Evolutionary conservation across 495 filamentous ascomycete species (phyloP).

Genomic region (Aspergillus cristatus): DNA sequence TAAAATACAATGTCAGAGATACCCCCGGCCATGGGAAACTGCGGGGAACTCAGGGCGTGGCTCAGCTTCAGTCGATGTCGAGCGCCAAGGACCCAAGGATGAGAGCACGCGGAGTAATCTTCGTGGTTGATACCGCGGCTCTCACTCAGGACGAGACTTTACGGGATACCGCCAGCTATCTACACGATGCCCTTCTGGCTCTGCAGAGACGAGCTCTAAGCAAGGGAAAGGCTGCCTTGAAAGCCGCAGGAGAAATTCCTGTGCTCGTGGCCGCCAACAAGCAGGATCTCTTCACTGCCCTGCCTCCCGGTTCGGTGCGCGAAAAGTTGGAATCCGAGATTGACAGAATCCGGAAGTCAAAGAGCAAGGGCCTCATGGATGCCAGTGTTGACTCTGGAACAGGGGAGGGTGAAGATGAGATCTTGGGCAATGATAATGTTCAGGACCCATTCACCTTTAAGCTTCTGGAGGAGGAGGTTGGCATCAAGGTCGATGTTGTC

Average conservation of each 20-base stretch:
- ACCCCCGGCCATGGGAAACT: constrained; percentile 95
- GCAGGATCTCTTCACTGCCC: constrained; percentile 86
- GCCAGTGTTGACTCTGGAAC: constrained; percentile 46
- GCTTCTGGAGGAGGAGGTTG: constrained; percentile 72
- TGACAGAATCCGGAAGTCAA: constrained; percentile 64
- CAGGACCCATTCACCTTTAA: constrained; percentile 69
- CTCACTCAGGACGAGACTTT: constrained; percentile 49
- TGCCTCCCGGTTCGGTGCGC: constrained; percentile 71
- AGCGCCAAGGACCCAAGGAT: constrained; percentile 37
- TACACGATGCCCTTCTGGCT: constrained; percentile 74
- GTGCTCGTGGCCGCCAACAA: constrained; percentile 90
- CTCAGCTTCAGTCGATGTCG: constrained; percentile 33
- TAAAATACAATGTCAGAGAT: constrained; percentile 72
- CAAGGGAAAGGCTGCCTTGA: constrained; percentile 40
- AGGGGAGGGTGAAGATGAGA: constrained; percentile 66
- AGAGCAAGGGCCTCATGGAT: constrained; percentile 73
- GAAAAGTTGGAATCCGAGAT: constrained; percentile 73
- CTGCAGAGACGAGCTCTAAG: constrained; percentile 66
- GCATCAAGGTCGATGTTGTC: constrained; percentile 61
- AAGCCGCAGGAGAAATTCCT: constrained; percentile 53
- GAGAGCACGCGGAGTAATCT: constrained; percentile 69
- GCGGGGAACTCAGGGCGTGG: constrained; percentile 44
- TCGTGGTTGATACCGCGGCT: constrained; percentile 76
- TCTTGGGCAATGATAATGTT: constrained; percentile 66
- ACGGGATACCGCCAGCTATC: constrained; percentile 61